A percentile compares a stretch with the other conserved stretches of the same genome.
phyloP scores from a whole-genome alignment of 495 filamentous ascomycete species.

The Recurvomyces mirabilis region DNA sequence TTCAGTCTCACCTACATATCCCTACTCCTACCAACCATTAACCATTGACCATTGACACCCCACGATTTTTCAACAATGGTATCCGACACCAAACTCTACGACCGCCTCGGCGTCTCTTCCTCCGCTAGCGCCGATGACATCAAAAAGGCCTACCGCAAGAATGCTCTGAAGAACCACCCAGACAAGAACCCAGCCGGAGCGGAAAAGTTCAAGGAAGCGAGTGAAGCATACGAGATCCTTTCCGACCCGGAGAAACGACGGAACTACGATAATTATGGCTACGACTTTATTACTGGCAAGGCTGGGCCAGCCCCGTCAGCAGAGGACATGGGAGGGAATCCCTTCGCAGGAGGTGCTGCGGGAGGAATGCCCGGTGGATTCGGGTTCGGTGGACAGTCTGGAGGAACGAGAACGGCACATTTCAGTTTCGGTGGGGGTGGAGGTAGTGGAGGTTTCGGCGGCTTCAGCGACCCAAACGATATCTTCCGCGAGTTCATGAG shows the following conservation, averaged over 20 bases:
- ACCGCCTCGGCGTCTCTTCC: conserved; percentile 37
- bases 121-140: conserved; percentile 83
- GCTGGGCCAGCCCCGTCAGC: conserved; percentile 51
- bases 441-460: conserved; percentile 51
- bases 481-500: conserved; percentile 77
- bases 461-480: conserved; percentile 67
- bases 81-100: conserved; percentile 35
- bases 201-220: conserved; percentile 83
- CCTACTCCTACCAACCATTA: not conserved
- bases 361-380: conserved; percentile 48
- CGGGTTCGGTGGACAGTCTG: conserved; percentile 44
- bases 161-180: conserved; percentile 81
- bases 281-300: conserved; percentile 82
- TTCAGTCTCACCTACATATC: not conserved
- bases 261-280: conserved; percentile 86
- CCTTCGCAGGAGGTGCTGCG: conserved; percentile 34
- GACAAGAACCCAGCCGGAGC: conserved; percentile 84
- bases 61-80: too few species aligned
- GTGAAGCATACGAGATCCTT: conserved; percentile 94
- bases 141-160: conserved; percentile 78
- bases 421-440: conserved; percentile 65
- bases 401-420: conserved; percentile 43
- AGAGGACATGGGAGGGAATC: conserved; percentile 33
- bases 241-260: conserved; percentile 96
- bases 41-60: too few species aligned